A percentile compares a stretch with the other conserved stretches of the same genome.
phyloP scores from a whole-genome alignment of 352 stramenopile species.

The Hyphochytrium catenoides region DNA sequence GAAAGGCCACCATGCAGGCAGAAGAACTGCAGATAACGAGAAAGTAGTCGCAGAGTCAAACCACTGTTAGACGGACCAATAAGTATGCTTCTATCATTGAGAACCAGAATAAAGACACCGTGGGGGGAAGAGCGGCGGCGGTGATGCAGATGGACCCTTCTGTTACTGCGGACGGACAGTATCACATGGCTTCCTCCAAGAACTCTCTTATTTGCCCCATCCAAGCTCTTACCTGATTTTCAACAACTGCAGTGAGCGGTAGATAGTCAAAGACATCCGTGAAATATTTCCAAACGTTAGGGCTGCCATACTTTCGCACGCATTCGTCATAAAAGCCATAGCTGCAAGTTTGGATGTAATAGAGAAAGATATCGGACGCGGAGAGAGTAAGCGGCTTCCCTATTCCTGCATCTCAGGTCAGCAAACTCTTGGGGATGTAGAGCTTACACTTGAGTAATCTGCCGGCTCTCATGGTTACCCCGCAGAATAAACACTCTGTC shows the following conservation, averaged over 20 bases:
- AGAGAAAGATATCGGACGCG: constrained; percentile 3
- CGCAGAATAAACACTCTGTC: constrained; percentile 67
- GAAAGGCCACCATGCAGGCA: constrained; percentile 67
- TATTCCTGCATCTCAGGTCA: constrained; percentile 3
- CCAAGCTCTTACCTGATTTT: constrained; percentile 87
- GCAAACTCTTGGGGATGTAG: constrained; percentile 3
- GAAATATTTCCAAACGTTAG: constrained; percentile 39
- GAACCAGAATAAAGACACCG: too few species aligned
- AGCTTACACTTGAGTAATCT: constrained; percentile 71
- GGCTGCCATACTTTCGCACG: constrained; percentile 92
- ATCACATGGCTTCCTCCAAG: too few species aligned
- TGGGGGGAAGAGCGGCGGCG: too few species aligned
- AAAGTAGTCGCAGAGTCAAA: constrained; percentile 16
- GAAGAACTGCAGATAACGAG: constrained; percentile 15
- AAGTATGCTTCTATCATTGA: too few species aligned
- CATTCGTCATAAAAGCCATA: constrained; percentile 99
- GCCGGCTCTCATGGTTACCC: constrained; percentile 83
- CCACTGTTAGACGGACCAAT: background rate
- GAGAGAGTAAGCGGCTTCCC: background rate
- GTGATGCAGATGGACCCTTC: too few species aligned
- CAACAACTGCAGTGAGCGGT: constrained; percentile 79
- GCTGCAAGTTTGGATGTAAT: constrained; percentile 1
- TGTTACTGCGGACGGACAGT: too few species aligned
- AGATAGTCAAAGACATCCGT: constrained; percentile 85
- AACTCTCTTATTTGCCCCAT: too few species aligned